These are phyloP conservation scores for Pleurotus ostreatus DNA, from an alignment of 768 basidiomycete genomes.

Conservation along the genomic window DNA sequence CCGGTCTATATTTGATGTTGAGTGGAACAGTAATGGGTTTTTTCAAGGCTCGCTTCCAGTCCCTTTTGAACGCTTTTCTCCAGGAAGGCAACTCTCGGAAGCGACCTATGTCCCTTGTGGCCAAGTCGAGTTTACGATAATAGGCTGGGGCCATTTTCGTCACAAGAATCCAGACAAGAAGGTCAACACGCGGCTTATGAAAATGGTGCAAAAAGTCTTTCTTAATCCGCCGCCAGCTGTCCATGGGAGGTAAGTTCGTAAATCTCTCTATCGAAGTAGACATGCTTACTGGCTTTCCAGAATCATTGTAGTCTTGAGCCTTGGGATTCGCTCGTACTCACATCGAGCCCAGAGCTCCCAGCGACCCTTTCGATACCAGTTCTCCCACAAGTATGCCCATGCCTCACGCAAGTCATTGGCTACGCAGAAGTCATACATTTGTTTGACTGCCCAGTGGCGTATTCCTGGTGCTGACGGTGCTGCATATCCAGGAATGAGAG, in stretches of 20 bases:
- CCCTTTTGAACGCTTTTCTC: constrained; percentile 22
- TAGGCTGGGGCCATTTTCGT: constrained; percentile 25
- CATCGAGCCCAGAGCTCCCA: constrained; percentile 25
- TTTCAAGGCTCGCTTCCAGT: constrained; percentile 15
- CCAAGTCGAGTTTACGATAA: constrained; percentile 17
- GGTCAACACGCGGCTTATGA: constrained; percentile 24
- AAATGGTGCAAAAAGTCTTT: constrained; percentile 29
- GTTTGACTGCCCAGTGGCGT: constrained; percentile 16
- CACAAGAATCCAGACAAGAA: constrained; percentile 27
- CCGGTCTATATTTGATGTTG: constrained; percentile 19
- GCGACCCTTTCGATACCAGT: constrained; percentile 18
- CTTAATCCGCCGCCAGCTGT: constrained; percentile 30
- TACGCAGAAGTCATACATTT: constrained; percentile 19
- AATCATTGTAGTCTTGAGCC: constrained; percentile 25
- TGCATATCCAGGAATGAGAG: constrained; percentile 19
- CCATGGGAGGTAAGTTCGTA: constrained; percentile 5
- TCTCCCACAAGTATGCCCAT: constrained; percentile 23
- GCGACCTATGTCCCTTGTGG: constrained; percentile 16
- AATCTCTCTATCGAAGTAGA: neutral
- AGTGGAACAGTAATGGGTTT: constrained; percentile 19
- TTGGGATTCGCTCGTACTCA: constrained; percentile 14
- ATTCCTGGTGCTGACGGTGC: constrained; percentile 16
- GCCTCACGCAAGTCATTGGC: constrained; percentile 15
- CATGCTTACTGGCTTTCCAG: constrained; percentile 23
- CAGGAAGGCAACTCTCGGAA: constrained; percentile 19